Evolutionary conservation across 352 stramenopile genomes (phyloP).

Genomic region (Globisporangium rhizosaccharum): DNA sequence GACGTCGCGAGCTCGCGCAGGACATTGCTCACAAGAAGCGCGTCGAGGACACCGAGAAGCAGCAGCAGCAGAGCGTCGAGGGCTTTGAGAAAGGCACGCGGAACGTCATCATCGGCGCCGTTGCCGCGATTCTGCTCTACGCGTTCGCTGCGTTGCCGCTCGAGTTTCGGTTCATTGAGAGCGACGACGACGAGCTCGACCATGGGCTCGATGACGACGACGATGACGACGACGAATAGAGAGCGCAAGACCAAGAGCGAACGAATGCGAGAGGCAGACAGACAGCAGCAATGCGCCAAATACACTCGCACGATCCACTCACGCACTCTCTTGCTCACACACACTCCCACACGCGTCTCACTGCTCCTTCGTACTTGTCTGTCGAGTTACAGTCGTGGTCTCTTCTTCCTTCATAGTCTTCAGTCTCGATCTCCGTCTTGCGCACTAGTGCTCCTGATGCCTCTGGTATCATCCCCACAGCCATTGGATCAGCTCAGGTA

Average conservation of each 20-base stretch:
- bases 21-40: slow-evolving; percentile 51
- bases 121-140: slow-evolving; percentile 70
- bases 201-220: slow-evolving; percentile 25
- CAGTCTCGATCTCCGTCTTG: background rate
- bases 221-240: slow-evolving; percentile 36
- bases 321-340: background rate
- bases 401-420: too few relatives aligned
- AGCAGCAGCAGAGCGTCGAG: slow-evolving; percentile 16
- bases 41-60: slow-evolving; percentile 18
- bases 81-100: slow-evolving; percentile 70
- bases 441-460: too few relatives aligned
- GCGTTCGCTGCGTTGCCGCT: slow-evolving; percentile 58
- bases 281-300: slow-evolving; percentile 13
- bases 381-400: too few relatives aligned
- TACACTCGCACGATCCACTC: background rate
- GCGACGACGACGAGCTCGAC: slow-evolving; percentile 27
- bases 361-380: background rate
- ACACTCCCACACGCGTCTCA: background rate
- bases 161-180: slow-evolving; percentile 39
- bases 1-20: slow-evolving; percentile 54
- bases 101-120: slow-evolving; percentile 75
- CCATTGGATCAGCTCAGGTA: too few relatives aligned
- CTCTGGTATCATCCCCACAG: too few relatives aligned
- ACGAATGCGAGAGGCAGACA: background rate
- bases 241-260: background rate